phyloP scores from a whole-genome alignment of 768 basidiomycete genomes.

The Cystofilobasidium macerans region DNA sequence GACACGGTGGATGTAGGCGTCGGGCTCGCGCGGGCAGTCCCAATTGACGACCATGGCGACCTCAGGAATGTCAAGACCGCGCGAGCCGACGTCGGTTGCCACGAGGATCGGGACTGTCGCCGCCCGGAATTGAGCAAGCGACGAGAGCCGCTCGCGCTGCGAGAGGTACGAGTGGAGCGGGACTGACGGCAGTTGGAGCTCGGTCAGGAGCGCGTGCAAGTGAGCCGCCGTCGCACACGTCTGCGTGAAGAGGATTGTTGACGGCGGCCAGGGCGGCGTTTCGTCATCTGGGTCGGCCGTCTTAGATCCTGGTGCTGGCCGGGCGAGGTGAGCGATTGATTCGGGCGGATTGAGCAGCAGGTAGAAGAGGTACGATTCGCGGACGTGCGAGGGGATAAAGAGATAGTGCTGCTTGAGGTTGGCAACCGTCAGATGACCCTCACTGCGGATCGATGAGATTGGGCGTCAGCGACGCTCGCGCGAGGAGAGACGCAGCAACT shows the following conservation, averaged over 20 bases:
- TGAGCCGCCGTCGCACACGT: conserved; percentile 82
- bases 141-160: conserved; percentile 74
- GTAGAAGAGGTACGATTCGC: conserved; percentile 82
- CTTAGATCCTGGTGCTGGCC: conserved; percentile 44
- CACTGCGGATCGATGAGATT: too few relatives aligned
- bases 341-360: conserved; percentile 80
- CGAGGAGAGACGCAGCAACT: background rate
- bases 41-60: conserved; percentile 95
- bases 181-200: conserved; percentile 68
- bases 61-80: conserved; percentile 91
- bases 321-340: conserved; percentile 50
- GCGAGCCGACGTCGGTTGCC: conserved; percentile 87
- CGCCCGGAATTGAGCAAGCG: conserved; percentile 75
- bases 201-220: conserved; percentile 58
- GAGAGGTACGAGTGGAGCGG: conserved; percentile 87
- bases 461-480: background rate
- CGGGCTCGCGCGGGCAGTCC: conserved; percentile 72
- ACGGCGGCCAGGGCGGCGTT: conserved; percentile 49
- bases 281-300: conserved; percentile 45
- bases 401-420: conserved; percentile 80
- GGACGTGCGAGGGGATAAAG: conserved; percentile 85
- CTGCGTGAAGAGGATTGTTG: conserved; percentile 82
- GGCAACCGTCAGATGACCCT: conserved; percentile 51
- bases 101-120: conserved; percentile 80
- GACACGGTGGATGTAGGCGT: conserved; percentile 94